Evolutionary conservation across 2,329 filamentous ascomycete genomes (phyloP), one percentile per base, ranked within the genome.

Genomic region (Colletotrichum horii): DNA sequence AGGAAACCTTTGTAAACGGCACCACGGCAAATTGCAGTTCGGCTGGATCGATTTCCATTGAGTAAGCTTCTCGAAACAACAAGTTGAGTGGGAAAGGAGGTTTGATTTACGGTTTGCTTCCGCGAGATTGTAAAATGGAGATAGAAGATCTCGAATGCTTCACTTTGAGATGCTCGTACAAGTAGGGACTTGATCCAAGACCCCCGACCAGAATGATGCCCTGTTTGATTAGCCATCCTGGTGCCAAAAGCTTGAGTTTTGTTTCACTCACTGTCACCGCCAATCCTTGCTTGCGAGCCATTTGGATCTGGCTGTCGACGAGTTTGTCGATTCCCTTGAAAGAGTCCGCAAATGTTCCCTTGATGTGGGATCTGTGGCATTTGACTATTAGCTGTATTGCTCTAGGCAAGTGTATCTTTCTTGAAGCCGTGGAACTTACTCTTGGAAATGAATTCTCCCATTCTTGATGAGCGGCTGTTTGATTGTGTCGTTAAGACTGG

Each of bases 191-290:
- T n/a, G 38, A 6, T 0, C 38, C 38, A 7, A 48, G 38, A 3
- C 38, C 38, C 38, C 38, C 38, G 1, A 48, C 38, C 9, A 48
- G 19, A 48, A 48, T 48, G 9, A 48, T 48, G 19, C 38, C 38
- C 38, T 48, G 2, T 11, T n/a, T 11, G 11, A 32, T 32, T 32
- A 32, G 30, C 30, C 30, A 32, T 12, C 1, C 30, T 32, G 30
- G 30, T 2, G 30, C 1, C 1, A 4, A 12, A 2, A 1, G 30
- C 30, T 32, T 32, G 3, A 32, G 30, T 1, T 32, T 32, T 2
- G 2, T 30, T 30, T 30, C 28, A 30, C 28, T 30, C 28, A 30
- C 28, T 30, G 28, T 30, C 28, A 30, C 38, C 19, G 3, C 3
- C 19, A 3, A 43, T 6, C 9, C 9, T 5, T n/a, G 8, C 9